Evolutionary conservation across 768 basidiomycete genomes (phyloP).

Genomic region (Pisolithus tinctorius): DNA sequence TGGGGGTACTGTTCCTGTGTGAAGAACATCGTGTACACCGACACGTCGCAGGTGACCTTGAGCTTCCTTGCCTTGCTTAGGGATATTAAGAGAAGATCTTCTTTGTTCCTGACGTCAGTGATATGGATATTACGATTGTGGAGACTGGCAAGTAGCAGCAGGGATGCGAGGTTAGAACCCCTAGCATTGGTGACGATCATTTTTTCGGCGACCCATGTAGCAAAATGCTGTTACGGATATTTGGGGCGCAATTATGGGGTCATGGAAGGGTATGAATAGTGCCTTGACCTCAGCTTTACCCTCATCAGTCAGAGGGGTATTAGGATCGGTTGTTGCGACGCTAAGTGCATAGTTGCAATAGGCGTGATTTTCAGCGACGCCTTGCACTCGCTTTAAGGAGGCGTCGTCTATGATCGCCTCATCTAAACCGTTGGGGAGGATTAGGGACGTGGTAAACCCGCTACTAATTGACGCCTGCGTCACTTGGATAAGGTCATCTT

Average conservation of each 20-base stretch:
- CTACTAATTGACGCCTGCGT: constrained; percentile 81
- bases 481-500: constrained; percentile 53
- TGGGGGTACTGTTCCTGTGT: constrained; percentile 65
- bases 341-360: constrained; percentile 87
- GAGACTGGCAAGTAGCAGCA: constrained; percentile 89
- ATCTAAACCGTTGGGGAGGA: constrained; percentile 65
- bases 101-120: constrained; percentile 78
- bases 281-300: constrained; percentile 74
- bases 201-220: constrained; percentile 85
- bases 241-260: constrained; percentile 39
- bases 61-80: constrained; percentile 92
- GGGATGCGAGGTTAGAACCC: constrained; percentile 86
- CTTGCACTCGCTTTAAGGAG: constrained; percentile 63
- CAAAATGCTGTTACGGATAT: constrained; percentile 83
- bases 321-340: constrained; percentile 66
- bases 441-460: constrained; percentile 82
- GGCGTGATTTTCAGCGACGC: constrained; percentile 54
- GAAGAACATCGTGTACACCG: constrained; percentile 89
- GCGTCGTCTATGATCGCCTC: constrained; percentile 59
- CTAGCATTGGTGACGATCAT: constrained; percentile 93
- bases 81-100: constrained; percentile 85
- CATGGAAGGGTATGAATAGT: constrained; percentile 78
- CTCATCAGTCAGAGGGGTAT: constrained; percentile 67
- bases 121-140: constrained; percentile 86
- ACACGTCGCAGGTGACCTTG: constrained; percentile 94